Base-by-base conservation (phyloP, 192 early-diverging fungal genomes). In the Rhizophlyctis rosea region DNA sequence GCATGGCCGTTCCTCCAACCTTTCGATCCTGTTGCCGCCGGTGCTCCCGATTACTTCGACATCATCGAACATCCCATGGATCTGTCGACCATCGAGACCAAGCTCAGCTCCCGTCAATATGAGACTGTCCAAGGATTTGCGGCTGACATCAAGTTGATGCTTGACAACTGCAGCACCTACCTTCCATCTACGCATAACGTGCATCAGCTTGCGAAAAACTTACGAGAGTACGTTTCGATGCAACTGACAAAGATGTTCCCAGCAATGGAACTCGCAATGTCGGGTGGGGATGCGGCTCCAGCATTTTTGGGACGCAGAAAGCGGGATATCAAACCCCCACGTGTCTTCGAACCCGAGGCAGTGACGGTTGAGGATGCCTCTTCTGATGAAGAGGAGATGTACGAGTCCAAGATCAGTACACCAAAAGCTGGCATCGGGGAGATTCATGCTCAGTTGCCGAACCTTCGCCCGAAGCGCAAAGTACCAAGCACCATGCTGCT, bases 31-130 rank as follows among this genome's bases (percentile, higher is more conserved):
- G 60, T 66, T 4, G 47, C 27, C 3, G 47, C 33, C 21, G 55
- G 57, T 27, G 86, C 81, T 0, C 81, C 88, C 0, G 88, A 93
- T 58, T 93, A 93, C 71, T 75, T 72, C 51, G 72, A 83, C 18
- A 65, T 90, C 29, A 79, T 93, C 53, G 68, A 71, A 44, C 34
- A 81, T 7, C 91, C 91, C 4, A 93, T 95, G 90, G 90, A 90
- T 68, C 81, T 95, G 47, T 71, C 77, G 31, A 91, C 86, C 0
- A 77, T 95, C 4, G 51, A 71, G 3, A 55, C 68, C 11, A 87
- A 84, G 61, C 49, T 92, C n/a, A 61, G 70, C 14, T 57, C 47
- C 1, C 71, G 70, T 23, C 31, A 71, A 39, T 92, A 93, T 53
- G 14, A 35, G 0, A 47, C 62, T 0, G 47, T 84, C 16, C 72